phyloP scores from a whole-genome alignment of 164 flowering plant species.

The Aristolochia fimbriata region DNA sequence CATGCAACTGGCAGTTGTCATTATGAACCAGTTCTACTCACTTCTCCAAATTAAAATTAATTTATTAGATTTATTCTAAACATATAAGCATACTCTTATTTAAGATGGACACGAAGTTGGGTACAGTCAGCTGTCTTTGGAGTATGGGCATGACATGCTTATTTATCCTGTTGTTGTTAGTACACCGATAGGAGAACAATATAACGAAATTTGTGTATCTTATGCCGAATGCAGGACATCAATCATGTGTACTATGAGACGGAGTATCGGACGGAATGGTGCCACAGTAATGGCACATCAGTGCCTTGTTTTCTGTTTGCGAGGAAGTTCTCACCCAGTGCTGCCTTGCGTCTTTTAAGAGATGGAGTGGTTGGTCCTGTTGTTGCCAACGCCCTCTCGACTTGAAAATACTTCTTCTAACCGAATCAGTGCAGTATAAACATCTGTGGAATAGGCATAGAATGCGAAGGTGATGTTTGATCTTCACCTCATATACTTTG shows the following conservation, averaged over 20 bases:
- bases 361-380: conserved; percentile 44
- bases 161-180: neutral
- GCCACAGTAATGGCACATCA: conserved; percentile 37
- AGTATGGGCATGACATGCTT: neutral
- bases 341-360: conserved; percentile 78
- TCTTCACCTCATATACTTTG: too few relatives aligned
- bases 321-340: conserved; percentile 79
- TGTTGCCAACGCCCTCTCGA: conserved; percentile 18
- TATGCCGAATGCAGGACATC: conserved; percentile 39
- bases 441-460: too few relatives aligned
- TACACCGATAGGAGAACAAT: neutral
- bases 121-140: neutral
- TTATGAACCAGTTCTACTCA: too few relatives aligned
- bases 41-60: too few relatives aligned
- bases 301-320: conserved; percentile 80
- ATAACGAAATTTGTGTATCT: neutral
- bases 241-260: conserved; percentile 70
- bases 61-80: neutral
- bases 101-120: neutral
- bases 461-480: too few relatives aligned
- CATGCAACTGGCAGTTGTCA: too few relatives aligned
- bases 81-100: neutral
- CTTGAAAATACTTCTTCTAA: neutral
- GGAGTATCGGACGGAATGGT: conserved; percentile 87
- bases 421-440: neutral